Conservation (phyloP, 371 early-diverging fungal genomes). For the Mucor ambiguus region DNA sequence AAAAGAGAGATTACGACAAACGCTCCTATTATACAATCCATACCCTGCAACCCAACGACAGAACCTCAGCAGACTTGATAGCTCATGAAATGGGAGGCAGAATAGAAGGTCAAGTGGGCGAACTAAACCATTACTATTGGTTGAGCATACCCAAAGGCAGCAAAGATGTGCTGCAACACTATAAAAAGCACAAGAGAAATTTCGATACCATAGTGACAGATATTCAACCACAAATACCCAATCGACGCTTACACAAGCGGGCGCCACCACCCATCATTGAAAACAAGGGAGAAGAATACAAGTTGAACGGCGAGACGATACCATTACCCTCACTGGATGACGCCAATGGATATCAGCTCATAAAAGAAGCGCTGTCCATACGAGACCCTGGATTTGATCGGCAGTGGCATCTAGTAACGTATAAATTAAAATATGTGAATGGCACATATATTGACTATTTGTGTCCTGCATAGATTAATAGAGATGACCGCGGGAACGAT, state of each 20-base stretch:
- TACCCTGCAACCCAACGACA: constrained; percentile 31
- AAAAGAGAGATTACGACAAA: constrained; percentile 30
- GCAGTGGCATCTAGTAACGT: constrained; percentile 86
- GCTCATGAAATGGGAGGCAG: constrained; percentile 47
- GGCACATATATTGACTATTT: not conserved
- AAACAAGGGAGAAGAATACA: constrained; percentile 23
- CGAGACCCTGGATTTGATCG: constrained; percentile 77
- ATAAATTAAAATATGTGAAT: not conserved
- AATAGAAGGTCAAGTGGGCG: constrained; percentile 70
- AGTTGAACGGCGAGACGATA: constrained; percentile 9
- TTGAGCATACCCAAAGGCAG: constrained; percentile 41
- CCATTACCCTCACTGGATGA: constrained; percentile 10
- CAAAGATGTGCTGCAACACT: constrained; percentile 9
- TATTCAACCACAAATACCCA: constrained; percentile 32
- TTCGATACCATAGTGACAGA: not conserved
- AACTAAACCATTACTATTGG: constrained; percentile 64
- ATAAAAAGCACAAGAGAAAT: constrained; percentile 5
- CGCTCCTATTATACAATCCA: constrained; percentile 56
- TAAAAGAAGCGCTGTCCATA: constrained; percentile 45
- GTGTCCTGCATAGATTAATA: constrained; percentile 67
- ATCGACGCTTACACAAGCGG: constrained; percentile 37
- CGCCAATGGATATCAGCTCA: constrained; percentile 16
- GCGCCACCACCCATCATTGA: constrained; percentile 23
- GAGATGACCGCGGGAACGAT: constrained; percentile 71
- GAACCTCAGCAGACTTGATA: constrained; percentile 28